Evolutionary conservation across 306 rosid genomes (phyloP).

Genomic region (Canavalia ensiformis): DNA sequence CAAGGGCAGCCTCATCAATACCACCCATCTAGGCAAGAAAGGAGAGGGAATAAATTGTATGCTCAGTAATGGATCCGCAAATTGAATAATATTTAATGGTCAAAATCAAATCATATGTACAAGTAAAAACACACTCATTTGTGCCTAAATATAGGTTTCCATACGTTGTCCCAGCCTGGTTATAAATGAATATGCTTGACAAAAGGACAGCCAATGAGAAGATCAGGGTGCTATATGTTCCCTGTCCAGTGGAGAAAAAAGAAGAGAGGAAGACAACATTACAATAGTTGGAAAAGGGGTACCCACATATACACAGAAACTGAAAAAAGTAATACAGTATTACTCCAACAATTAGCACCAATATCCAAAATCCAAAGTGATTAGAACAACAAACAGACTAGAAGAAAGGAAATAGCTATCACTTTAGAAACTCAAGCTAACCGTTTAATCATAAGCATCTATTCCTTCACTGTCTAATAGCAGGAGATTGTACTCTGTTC

Average conservation of each 20-base stretch:
- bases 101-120: constrained; percentile 1
- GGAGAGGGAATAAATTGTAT: background rate
- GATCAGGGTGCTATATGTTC: constrained; percentile 94
- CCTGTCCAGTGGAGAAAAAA: constrained; percentile 56
- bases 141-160: constrained; percentile 24
- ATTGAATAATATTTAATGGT: constrained; percentile 23
- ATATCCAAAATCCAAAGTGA: constrained; percentile 6
- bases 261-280: background rate
- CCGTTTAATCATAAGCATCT: constrained; percentile 96
- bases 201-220: constrained; percentile 92
- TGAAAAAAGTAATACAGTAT: background rate
- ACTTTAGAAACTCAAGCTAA: constrained; percentile 47
- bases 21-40: constrained; percentile 79
- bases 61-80: constrained; percentile 25
- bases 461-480: constrained; percentile 95
- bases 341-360: constrained; percentile 1
- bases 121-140: constrained; percentile 13
- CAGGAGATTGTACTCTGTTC: constrained; percentile 86
- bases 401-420: background rate
- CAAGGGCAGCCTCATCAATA: constrained; percentile 92
- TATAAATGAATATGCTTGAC: constrained; percentile 94
- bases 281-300: background rate
- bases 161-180: constrained; percentile 72
- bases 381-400: constrained; percentile 19
- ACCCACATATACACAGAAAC: background rate